Evolutionary conservation across 352 stramenopile species (phyloP).

Genomic region (Thalassiosira mediterranea): DNA sequence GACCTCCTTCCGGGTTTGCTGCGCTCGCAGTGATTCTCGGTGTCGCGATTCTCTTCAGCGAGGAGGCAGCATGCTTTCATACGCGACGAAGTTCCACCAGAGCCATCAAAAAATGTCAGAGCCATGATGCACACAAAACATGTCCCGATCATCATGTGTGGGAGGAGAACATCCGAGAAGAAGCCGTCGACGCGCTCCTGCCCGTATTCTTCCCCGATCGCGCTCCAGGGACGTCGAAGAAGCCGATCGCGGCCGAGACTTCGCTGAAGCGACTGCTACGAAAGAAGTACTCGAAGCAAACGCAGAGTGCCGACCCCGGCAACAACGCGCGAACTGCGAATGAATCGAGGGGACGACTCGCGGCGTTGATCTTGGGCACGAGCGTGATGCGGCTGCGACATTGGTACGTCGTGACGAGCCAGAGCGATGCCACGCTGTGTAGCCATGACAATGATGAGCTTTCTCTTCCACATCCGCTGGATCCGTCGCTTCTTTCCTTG

Average conservation of each 20-base stretch:
- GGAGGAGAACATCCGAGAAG: conserved; percentile 33
- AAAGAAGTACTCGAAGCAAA: conserved; percentile 27
- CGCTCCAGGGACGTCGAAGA: background rate
- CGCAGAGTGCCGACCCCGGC: background rate
- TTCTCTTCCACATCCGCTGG: conserved; percentile 38
- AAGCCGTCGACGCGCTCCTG: conserved; percentile 32
- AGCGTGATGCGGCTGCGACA: conserved; percentile 59
- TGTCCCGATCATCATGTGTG: too few relatives aligned
- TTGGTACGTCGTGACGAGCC: conserved; percentile 23
- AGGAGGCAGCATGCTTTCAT: too few relatives aligned
- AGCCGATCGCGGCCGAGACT: conserved; percentile 35
- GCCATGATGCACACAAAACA: too few relatives aligned
- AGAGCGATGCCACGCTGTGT: background rate
- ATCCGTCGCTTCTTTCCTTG: too few relatives aligned
- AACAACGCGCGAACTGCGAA: background rate
- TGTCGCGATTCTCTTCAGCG: too few relatives aligned
- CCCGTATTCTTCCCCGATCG: conserved; percentile 48
- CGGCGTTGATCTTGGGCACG: conserved; percentile 49
- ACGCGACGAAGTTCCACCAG: too few relatives aligned
- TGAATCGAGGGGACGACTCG: conserved; percentile 25
- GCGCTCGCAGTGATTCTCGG: too few relatives aligned
- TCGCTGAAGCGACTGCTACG: conserved; percentile 44
- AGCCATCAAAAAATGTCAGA: too few relatives aligned
- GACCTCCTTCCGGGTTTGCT: too few relatives aligned
- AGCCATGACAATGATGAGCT: too few relatives aligned